Percentiles rank a stretch among this genome's conserved stretches.
phyloP scores from a whole-genome alignment of 148 eudicot genomes.

The Silene latifolia region DNA sequence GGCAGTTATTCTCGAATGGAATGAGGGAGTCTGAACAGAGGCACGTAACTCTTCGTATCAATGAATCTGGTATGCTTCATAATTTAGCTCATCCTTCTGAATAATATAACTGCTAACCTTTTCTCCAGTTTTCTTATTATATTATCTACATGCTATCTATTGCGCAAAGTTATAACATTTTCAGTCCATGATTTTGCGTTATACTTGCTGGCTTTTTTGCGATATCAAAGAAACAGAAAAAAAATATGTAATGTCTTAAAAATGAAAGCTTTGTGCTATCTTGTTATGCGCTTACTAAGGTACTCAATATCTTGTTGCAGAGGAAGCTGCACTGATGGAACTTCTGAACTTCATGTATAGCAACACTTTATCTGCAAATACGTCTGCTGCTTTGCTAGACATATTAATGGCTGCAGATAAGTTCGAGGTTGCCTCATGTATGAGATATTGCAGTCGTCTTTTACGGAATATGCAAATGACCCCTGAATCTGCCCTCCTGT shows the following conservation, averaged over 20 bases:
- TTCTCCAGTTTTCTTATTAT: background rate
- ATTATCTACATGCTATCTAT: background rate
- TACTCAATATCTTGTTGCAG: slow-evolving; percentile 34
- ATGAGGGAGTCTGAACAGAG: slow-evolving; percentile 98
- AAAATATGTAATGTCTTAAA: background rate
- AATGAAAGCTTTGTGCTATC: background rate
- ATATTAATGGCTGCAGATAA: slow-evolving; percentile 87
- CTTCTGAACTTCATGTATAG: slow-evolving; percentile 80
- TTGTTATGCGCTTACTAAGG: background rate
- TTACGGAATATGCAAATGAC: slow-evolving; percentile 66
- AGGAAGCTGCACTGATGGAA: slow-evolving; percentile 81
- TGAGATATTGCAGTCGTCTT: slow-evolving; percentile 64
- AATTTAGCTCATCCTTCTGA: slow-evolving; percentile 7
- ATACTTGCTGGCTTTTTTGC: background rate
- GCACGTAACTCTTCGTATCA: slow-evolving; percentile 83
- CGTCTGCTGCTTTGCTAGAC: slow-evolving; percentile 64
- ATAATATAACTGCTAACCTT: background rate
- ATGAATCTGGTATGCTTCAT: slow-evolving; percentile 68
- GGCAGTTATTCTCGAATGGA: slow-evolving; percentile 90
- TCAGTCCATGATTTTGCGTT: background rate
- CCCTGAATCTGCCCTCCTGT: slow-evolving; percentile 71
- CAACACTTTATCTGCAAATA: slow-evolving; percentile 47
- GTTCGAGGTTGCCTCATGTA: slow-evolving; percentile 84
- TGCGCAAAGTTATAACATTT: background rate
- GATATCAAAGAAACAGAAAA: no score